A percentile compares a stretch with the other conserved stretches of the same genome.
phyloP scores from a whole-genome alignment of 2,329 filamentous ascomycete genomes.

The Teratosphaeria nubilosa region DNA sequence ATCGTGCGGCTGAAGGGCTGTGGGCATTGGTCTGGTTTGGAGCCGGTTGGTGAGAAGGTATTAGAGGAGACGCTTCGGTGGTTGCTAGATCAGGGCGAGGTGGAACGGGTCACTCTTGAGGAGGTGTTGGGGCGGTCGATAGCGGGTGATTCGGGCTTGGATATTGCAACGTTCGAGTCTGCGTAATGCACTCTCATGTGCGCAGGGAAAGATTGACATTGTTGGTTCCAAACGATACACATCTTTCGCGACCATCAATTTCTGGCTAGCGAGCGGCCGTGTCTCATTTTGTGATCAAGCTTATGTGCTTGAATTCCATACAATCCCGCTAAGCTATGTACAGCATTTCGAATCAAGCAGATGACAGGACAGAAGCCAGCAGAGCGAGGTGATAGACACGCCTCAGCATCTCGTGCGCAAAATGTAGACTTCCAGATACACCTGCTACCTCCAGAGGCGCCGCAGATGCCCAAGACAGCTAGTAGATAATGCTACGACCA shows the following conservation, averaged over 20 bases:
- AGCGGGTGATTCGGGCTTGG: not conserved
- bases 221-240: too few relatives aligned
- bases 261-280: too few relatives aligned
- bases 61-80: constrained; percentile 29
- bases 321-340: not conserved
- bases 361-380: not conserved
- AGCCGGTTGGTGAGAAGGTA: constrained; percentile 27
- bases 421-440: too few relatives aligned
- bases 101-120: not conserved
- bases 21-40: constrained; percentile 47
- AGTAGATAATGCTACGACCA: too few relatives aligned
- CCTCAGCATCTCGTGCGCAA: not conserved
- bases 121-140: not conserved
- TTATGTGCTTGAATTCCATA: not conserved
- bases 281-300: too few relatives aligned
- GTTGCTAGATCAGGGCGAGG: not conserved
- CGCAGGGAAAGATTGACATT: too few relatives aligned
- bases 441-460: not conserved
- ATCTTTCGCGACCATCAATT: too few relatives aligned
- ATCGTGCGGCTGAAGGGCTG: constrained; percentile 33
- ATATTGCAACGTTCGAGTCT: not conserved
- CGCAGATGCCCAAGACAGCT: too few relatives aligned
- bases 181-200: too few relatives aligned
- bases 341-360: not conserved
- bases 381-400: not conserved